Percentiles rank a stretch among this genome's conserved stretches.
Evolutionary conservation across 805 yeast species (phyloP).

Genomic region (Pichia exigua): DNA sequence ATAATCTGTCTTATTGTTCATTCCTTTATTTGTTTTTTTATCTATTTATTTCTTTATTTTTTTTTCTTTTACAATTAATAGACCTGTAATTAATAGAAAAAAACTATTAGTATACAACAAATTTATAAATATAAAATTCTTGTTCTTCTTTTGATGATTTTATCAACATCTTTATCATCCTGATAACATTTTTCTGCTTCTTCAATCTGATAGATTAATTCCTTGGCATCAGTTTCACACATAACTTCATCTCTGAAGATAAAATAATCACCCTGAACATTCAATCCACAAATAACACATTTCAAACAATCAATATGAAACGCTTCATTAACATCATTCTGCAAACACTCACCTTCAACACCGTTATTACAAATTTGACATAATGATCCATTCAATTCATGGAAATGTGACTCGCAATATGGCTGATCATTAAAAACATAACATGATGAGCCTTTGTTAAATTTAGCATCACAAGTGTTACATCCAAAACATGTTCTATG

Average conservation of each 20-base stretch:
- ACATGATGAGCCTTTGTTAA: slow-evolving; percentile 55
- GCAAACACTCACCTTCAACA: slow-evolving; percentile 87
- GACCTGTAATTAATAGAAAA: neutral
- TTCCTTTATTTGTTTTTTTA: neutral
- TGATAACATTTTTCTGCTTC: slow-evolving; percentile 8
- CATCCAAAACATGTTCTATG: slow-evolving; percentile 83
- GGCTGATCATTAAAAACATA: slow-evolving; percentile 77
- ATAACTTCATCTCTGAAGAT: slow-evolving; percentile 39
- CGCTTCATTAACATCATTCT: slow-evolving; percentile 59
- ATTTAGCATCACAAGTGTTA: slow-evolving; percentile 47
- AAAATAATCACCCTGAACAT: slow-evolving; percentile 49
- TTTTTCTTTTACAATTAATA: neutral
- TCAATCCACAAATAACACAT: slow-evolving; percentile 52
- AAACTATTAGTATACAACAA: neutral
- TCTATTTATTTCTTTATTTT: neutral
- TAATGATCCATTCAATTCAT: slow-evolving; percentile 62
- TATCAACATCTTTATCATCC: slow-evolving; percentile 8
- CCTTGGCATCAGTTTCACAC: slow-evolving; percentile 40
- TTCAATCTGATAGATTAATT: slow-evolving; percentile 12
- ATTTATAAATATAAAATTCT: slow-evolving; percentile 23
- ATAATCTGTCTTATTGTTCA: neutral
- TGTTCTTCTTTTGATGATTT: slow-evolving; percentile 28
- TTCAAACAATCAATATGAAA: slow-evolving; percentile 70
- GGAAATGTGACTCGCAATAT: slow-evolving; percentile 74
- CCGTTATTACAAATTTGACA: slow-evolving; percentile 67